Evolutionary conservation across 2,329 filamentous ascomycete species (phyloP).

Genomic region (Daldinia eschscholtzii): DNA sequence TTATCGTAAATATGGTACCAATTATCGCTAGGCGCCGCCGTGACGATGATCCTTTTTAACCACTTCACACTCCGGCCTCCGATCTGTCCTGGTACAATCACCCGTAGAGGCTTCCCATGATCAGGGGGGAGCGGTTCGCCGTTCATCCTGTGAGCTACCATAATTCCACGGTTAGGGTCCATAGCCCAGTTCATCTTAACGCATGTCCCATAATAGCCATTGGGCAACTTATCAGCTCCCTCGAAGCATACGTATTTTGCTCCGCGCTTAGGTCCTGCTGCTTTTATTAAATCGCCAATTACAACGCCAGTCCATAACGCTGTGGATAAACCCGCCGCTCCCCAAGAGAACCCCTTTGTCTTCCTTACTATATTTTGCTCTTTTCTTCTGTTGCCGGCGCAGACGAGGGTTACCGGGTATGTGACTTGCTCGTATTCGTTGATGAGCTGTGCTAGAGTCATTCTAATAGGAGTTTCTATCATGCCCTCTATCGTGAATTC

Average conservation of each 20-base stretch:
- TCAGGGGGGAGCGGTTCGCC: constrained; percentile 83
- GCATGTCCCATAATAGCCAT: constrained; percentile 89
- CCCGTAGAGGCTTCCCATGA: constrained; percentile 85
- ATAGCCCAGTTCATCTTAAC: constrained; percentile 90
- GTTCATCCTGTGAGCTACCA: constrained; percentile 93
- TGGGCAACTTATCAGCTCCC: constrained; percentile 87
- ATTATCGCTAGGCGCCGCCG: constrained; percentile 83
- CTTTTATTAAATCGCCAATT: constrained; percentile 77
- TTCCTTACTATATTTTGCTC: constrained; percentile 93
- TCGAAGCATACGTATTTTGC: constrained; percentile 92
- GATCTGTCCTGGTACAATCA: constrained; percentile 90
- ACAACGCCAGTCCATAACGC: constrained; percentile 88
- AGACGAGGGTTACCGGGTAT: constrained; percentile 88
- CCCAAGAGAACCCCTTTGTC: constrained; percentile 95
- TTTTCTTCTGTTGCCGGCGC: constrained; percentile 90
- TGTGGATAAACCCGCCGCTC: constrained; percentile 86
- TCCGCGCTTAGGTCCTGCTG: constrained; percentile 74
- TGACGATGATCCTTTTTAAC: constrained; percentile 85
- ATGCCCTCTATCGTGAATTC: constrained; percentile 86
- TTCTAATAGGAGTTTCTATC: constrained; percentile 79
- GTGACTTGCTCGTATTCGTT: constrained; percentile 83
- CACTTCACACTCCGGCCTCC: constrained; percentile 94
- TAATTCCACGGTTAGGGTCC: constrained; percentile 84
- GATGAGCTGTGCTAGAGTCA: constrained; percentile 80
- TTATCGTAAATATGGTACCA: constrained; percentile 98